phyloP scores from a whole-genome alignment of 768 basidiomycete species.

The Lactarius vividus region DNA sequence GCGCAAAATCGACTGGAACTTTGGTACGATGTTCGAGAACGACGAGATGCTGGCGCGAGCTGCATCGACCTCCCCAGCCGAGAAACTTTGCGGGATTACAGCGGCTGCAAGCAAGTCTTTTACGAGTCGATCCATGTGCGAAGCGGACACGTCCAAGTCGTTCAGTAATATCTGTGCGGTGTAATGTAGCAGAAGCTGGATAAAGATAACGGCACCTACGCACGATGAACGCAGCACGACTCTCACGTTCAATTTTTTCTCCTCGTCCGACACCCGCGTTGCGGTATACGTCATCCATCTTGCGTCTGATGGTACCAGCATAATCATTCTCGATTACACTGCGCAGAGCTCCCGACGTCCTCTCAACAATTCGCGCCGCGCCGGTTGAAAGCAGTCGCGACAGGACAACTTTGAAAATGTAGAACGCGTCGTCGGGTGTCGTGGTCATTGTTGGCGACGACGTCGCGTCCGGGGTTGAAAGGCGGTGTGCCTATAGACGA shows the following conservation, averaged over 20 bases:
- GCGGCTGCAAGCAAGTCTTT: conserved; percentile 58
- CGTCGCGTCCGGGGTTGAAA: conserved; percentile 71
- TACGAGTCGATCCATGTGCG: conserved; percentile 81
- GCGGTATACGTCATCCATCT: conserved; percentile 87
- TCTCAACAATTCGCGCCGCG: conserved; percentile 54
- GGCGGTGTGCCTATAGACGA: conserved; percentile 70
- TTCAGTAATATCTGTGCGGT: conserved; percentile 77
- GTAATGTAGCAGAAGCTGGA: background rate
- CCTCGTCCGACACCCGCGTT: conserved; percentile 47
- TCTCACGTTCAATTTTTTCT: conserved; percentile 81
- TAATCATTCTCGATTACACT: conserved; percentile 84
- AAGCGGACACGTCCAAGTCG: conserved; percentile 89
- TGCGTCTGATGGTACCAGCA: conserved; percentile 72
- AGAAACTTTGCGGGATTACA: conserved; percentile 64
- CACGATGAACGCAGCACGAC: conserved; percentile 78
- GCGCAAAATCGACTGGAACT: conserved; percentile 70
- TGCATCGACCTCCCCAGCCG: conserved; percentile 49
- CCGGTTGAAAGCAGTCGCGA: conserved; percentile 77
- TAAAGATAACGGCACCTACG: conserved; percentile 34
- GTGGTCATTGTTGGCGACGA: conserved; percentile 66
- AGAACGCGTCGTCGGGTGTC: conserved; percentile 92
- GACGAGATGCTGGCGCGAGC: conserved; percentile 49
- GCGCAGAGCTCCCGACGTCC: conserved; percentile 58
- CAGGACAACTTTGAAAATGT: conserved; percentile 85
- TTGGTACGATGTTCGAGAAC: conserved; percentile 53